Evolutionary conservation across 495 filamentous ascomycete species (phyloP).

Genomic region (Lophium mytilinum): DNA sequence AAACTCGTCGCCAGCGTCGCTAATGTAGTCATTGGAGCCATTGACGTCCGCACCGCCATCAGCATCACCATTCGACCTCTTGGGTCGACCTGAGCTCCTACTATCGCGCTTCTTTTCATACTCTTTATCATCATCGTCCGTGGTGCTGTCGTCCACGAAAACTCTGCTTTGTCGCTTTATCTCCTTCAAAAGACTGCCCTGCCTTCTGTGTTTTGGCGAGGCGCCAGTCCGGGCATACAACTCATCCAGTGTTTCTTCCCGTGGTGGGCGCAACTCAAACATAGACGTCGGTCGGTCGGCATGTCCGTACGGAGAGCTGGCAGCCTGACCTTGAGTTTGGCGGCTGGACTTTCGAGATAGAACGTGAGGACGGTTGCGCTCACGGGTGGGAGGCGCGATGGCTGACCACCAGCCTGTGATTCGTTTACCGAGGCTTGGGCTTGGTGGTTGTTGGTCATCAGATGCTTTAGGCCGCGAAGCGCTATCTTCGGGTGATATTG

Average conservation of each 20-base stretch:
- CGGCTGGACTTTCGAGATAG: background rate
- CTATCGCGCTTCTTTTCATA: background rate
- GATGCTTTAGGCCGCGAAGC: too few relatives aligned
- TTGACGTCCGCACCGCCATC: background rate
- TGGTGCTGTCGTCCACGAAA: background rate
- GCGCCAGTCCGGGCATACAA: background rate
- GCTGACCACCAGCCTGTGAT: slow-evolving; percentile 25
- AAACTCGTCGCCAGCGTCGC: background rate
- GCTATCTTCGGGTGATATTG: too few relatives aligned
- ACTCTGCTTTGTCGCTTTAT: background rate
- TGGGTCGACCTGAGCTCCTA: too few relatives aligned
- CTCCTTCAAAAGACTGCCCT: background rate
- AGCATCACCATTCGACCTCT: background rate
- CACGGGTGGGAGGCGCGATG: background rate
- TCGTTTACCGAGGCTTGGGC: slow-evolving; percentile 24
- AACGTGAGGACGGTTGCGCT: too few relatives aligned
- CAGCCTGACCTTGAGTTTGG: background rate
- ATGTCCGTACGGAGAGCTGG: background rate
- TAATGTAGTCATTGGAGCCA: too few relatives aligned
- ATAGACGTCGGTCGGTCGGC: background rate
- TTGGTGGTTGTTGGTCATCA: slow-evolving; percentile 12
- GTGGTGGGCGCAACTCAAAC: slow-evolving; percentile 4
- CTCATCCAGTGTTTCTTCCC: background rate
- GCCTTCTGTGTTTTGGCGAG: background rate
- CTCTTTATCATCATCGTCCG: background rate